Base-by-base conservation (phyloP, 2,329 filamentous ascomycete species). In the Pseudogymnoascus destructans region DNA sequence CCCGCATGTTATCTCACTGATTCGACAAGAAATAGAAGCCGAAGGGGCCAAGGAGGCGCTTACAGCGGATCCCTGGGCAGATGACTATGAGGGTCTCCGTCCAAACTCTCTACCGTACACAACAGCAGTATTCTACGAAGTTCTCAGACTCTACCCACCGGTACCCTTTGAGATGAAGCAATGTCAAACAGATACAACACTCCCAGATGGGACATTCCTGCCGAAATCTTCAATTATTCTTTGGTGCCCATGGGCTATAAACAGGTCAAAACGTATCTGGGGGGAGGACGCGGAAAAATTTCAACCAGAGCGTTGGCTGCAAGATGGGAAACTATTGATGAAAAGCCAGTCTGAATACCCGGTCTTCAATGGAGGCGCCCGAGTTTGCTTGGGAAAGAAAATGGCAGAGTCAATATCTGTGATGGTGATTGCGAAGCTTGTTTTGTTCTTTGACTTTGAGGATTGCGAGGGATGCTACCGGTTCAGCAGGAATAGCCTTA, bases 91-190 rank as follows among this genome's bases (percentile, higher is more conserved):
- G 46, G 19, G 57, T 13, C 58, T 64, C 65, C 49, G 63, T 67
- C 61, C 69, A 67, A 0, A 69, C 70, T 27, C 62, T 68, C 60
- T 74, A 74, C 81, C 82, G 2, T 84, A 80, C 66, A 75, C 74
- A n/a, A 75, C 78, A 62, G 80, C 82, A 35, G 75, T 79, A 10
- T 84, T 84, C 65, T 81, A 82, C 67, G 82, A 86, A 65, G 68
- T 78, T 2, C 70, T 86, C 2, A 77, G 82, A 3, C 71, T 85
- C 5, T 84, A 79, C 62, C 82, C 82, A 2, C 81, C 82, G 2
- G 78, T 86, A 25, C 82, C 82, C 1, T 81, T 86, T 61, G 82
- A 86, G 65, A 78, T 86, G 63, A 82, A 82, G 66, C 80, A 86
- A 68, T 76, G 75, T 60, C 74, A 76, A 21, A 66, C 72, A 57